Percentiles rank a stretch among this genome's conserved stretches.
phyloP scores from a whole-genome alignment of 371 early-diverging fungal genomes.

The Mucor circinelloides region DNA sequence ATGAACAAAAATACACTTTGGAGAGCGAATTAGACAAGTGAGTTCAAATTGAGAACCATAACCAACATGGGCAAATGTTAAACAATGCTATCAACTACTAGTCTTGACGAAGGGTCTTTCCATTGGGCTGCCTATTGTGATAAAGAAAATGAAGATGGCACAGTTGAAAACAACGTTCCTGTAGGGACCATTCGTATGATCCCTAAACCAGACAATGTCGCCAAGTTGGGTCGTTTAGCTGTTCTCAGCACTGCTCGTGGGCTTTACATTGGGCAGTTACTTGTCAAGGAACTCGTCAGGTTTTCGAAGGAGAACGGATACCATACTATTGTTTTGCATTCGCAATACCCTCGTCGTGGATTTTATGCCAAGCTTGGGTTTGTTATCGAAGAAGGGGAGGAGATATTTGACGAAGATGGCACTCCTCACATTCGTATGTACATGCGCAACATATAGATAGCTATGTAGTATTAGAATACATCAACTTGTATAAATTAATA shows the following conservation, averaged over 20 bases:
- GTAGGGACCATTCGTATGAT: conserved; percentile 42
- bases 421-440: conserved; percentile 50
- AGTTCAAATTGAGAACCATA: neutral
- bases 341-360: conserved; percentile 39
- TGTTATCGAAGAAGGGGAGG: conserved; percentile 33
- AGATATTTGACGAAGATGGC: conserved; percentile 43
- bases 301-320: conserved; percentile 18
- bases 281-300: conserved; percentile 30
- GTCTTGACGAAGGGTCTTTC: conserved; percentile 20
- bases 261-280: conserved; percentile 29
- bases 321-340: conserved; percentile 29
- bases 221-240: conserved; percentile 48
- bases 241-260: conserved; percentile 44
- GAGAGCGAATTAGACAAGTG: conserved; percentile 48
- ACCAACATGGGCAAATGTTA: neutral
- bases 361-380: conserved; percentile 53
- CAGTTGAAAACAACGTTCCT: conserved; percentile 23
- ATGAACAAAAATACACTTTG: conserved; percentile 46
- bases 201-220: conserved; percentile 18
- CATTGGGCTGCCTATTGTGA: conserved; percentile 43
- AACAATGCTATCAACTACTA: neutral
- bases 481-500: neutral
- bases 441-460: conserved; percentile 10
- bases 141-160: conserved; percentile 1
- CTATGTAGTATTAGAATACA: neutral